Percentiles rank a stretch among this genome's conserved stretches.
Evolutionary conservation across 768 basidiomycete genomes (phyloP).

Genomic region (Phlebiopsis gigantea): DNA sequence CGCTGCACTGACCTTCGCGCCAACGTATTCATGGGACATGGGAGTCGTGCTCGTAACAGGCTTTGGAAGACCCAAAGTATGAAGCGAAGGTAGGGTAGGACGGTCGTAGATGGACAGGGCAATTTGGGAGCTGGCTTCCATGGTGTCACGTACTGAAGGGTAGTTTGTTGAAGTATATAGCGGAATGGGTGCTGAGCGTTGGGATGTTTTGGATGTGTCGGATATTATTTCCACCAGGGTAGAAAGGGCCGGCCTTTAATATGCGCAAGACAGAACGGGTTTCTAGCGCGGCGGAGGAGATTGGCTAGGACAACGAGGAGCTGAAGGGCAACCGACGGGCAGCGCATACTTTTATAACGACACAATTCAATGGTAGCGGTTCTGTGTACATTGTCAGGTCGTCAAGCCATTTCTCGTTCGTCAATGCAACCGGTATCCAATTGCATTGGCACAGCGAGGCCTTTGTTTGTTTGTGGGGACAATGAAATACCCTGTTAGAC

Average conservation of each 20-base stretch:
- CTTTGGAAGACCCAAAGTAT: slow-evolving; percentile 37
- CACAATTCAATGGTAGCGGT: background rate
- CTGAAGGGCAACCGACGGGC: slow-evolving; percentile 3
- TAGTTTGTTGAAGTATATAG: background rate
- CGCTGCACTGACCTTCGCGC: background rate
- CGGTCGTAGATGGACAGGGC: slow-evolving; percentile 25
- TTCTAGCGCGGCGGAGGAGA: background rate
- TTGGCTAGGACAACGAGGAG: slow-evolving; percentile 1
- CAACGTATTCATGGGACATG: background rate
- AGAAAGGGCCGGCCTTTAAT: slow-evolving; percentile 26
- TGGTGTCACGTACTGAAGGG: background rate
- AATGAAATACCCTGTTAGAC: background rate
- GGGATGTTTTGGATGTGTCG: slow-evolving; percentile 12
- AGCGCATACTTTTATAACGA: slow-evolving; percentile 1
- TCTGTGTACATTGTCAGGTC: slow-evolving; percentile 1
- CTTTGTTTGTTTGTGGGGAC: background rate
- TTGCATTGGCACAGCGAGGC: background rate
- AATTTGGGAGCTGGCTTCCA: slow-evolving; percentile 7
- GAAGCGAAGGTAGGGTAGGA: slow-evolving; percentile 50
- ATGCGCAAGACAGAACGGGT: slow-evolving; percentile 4
- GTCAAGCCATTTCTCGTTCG: background rate
- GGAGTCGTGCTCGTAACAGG: background rate
- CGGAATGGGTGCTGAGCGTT: slow-evolving; percentile 1
- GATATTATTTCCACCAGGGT: slow-evolving; percentile 25
- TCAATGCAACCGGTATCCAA: slow-evolving; percentile 2